Evolutionary conservation across 179 eudicot species (phyloP).

Genomic region (Sideroxylon spinosum): DNA sequence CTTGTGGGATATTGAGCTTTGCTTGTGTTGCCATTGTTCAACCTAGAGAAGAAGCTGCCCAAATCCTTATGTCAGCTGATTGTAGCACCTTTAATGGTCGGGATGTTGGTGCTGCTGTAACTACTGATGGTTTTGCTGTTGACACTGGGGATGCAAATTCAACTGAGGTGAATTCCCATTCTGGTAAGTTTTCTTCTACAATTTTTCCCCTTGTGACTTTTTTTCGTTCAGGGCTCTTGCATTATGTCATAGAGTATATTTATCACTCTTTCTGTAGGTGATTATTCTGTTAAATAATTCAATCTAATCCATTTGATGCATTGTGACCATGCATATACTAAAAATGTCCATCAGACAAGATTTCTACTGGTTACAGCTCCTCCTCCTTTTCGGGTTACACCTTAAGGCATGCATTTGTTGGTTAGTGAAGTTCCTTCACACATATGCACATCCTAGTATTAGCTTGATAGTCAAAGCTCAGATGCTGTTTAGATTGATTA

Average conservation of each 20-base stretch:
- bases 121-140: conserved; percentile 29
- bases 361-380: not conserved
- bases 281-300: not conserved
- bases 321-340: conserved; percentile 1
- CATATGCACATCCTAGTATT: not conserved
- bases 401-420: conserved; percentile 1
- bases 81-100: conserved; percentile 45
- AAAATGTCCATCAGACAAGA: not conserved
- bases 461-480: not conserved
- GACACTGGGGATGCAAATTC: conserved; percentile 26
- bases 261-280: not conserved
- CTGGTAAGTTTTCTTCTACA: conserved; percentile 39
- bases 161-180: conserved; percentile 31
- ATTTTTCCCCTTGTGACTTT: not conserved
- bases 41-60: conserved; percentile 73
- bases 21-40: conserved; percentile 89
- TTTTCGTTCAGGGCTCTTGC: not conserved
- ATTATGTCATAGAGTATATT: not conserved
- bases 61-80: conserved; percentile 74
- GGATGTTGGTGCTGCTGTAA: conserved; percentile 34
- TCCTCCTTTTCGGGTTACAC: not conserved
- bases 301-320: not conserved
- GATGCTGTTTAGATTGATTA: not conserved
- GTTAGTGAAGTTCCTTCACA: not conserved
- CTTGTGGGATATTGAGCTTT: conserved; percentile 94